Percentiles rank a stretch among this genome's conserved stretches.
Evolutionary conservation across 805 yeast species (phyloP).

Genomic region (Candida piceae): DNA sequence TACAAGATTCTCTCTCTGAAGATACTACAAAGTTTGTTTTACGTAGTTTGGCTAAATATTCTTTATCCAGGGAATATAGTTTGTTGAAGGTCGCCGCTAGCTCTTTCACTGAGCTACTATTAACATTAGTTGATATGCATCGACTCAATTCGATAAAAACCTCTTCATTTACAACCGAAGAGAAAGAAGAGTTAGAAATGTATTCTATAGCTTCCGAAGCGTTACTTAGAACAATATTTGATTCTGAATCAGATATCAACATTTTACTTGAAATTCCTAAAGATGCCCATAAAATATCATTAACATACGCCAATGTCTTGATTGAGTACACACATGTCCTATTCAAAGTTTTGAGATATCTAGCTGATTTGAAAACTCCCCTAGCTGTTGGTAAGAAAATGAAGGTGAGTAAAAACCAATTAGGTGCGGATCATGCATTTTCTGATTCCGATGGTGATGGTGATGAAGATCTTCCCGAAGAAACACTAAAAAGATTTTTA

Average conservation of each 20-base stretch:
- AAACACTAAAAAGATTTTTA: slow-evolving; percentile 11
- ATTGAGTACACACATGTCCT: slow-evolving; percentile 62
- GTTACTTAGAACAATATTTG: slow-evolving; percentile 55
- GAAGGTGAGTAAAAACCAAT: slow-evolving; percentile 3
- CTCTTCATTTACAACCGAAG: slow-evolving; percentile 36
- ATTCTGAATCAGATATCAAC: slow-evolving; percentile 54
- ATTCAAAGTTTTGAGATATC: slow-evolving; percentile 62
- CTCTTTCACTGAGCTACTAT: slow-evolving; percentile 59
- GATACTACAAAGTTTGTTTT: slow-evolving; percentile 51
- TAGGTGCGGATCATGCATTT: slow-evolving; percentile 21
- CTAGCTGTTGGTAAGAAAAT: slow-evolving; percentile 20
- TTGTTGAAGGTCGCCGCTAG: slow-evolving; percentile 67
- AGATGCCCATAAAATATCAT: slow-evolving; percentile 57
- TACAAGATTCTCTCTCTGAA: slow-evolving; percentile 49
- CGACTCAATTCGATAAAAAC: slow-evolving; percentile 34
- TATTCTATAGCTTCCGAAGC: slow-evolving; percentile 31
- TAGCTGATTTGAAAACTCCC: slow-evolving; percentile 46
- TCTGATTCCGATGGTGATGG: slow-evolving; percentile 23
- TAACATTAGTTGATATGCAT: slow-evolving; percentile 35
- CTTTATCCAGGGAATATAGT: slow-evolving; percentile 44
- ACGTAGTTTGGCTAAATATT: slow-evolving; percentile 34
- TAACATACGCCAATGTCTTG: slow-evolving; percentile 53
- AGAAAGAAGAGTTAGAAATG: slow-evolving; percentile 39
- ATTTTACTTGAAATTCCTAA: slow-evolving; percentile 56
- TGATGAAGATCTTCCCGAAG: slow-evolving; percentile 22